Percentiles rank a stretch among this genome's conserved stretches.
Evolutionary conservation across 2,329 filamentous ascomycete species (phyloP).

Genomic region (Plenodomus biglobosus): DNA sequence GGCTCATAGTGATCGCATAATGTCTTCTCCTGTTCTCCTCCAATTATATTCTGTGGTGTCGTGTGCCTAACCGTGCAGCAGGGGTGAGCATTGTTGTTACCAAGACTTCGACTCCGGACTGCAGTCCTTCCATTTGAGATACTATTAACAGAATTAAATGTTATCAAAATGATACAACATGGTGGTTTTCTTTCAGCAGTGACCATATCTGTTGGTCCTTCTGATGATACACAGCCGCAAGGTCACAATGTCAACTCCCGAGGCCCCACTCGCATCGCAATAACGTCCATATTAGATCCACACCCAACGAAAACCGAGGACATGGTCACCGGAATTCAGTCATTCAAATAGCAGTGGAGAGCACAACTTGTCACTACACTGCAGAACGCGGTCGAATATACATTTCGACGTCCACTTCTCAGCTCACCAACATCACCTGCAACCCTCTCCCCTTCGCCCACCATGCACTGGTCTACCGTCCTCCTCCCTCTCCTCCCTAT

Average conservation of each 20-base stretch:
- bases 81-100: too few relatives aligned
- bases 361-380: not conserved
- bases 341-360: not conserved
- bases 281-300: not conserved
- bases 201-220: too few relatives aligned
- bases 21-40: too few relatives aligned
- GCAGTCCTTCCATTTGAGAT: too few relatives aligned
- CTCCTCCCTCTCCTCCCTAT: not conserved
- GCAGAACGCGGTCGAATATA: not conserved
- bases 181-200: too few relatives aligned
- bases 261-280: not conserved
- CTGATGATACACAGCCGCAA: too few relatives aligned
- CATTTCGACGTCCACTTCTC: not conserved
- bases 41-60: too few relatives aligned
- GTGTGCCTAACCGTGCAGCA: too few relatives aligned
- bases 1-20: too few relatives aligned
- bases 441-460: not conserved
- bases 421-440: not conserved
- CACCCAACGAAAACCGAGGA: not conserved
- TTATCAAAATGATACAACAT: too few relatives aligned
- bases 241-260: not conserved
- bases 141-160: too few relatives aligned
- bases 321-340: not conserved
- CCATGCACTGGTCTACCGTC: not conserved
- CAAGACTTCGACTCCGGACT: too few relatives aligned